Percentiles rank a stretch among this genome's conserved stretches.
These are phyloP conservation scores for Monascus ruber DNA, from an alignment of 2,329 filamentous ascomycete genomes.

Conservation along the genomic window DNA sequence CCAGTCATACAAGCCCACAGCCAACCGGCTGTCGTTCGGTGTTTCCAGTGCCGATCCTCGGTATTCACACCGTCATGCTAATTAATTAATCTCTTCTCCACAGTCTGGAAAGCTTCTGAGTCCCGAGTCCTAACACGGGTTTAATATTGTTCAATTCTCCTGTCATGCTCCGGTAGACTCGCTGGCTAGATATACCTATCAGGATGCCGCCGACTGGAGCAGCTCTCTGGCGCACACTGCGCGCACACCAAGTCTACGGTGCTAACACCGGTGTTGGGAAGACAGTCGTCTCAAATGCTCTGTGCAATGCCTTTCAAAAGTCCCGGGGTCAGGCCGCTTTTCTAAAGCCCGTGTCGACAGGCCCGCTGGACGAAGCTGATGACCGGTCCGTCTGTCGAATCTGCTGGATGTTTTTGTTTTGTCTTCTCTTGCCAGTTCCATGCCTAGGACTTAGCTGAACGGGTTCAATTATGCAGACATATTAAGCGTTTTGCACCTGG, in stretches of 20 bases:
- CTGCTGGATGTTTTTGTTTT: neutral
- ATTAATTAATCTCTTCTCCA: no score
- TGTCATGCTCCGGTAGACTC: no score
- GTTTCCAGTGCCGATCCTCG: no score
- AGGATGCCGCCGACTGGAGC: constrained; percentile 43
- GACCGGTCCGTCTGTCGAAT: constrained; percentile 41
- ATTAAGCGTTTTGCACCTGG: constrained; percentile 47
- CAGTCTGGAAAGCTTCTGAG: no score
- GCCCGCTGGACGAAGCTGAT: constrained; percentile 57
- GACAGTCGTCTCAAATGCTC: constrained; percentile 63
- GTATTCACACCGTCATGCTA: no score
- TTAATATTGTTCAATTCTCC: neutral
- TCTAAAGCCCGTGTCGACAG: constrained; percentile 74
- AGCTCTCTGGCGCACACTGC: constrained; percentile 56
- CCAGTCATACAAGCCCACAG: no score
- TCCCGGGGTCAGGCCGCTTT: constrained; percentile 46
- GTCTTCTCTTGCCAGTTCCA: constrained; percentile 1
- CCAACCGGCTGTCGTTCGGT: no score
- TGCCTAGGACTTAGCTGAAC: neutral
- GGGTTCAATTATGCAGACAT: constrained; percentile 39
- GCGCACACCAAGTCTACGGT: constrained; percentile 65
- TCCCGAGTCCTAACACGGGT: no score
- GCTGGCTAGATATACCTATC: neutral
- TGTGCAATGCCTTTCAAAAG: constrained; percentile 51
- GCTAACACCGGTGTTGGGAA: constrained; percentile 80